Conservation (phyloP, 768 basidiomycete species). For the Calvatia gigantea region DNA sequence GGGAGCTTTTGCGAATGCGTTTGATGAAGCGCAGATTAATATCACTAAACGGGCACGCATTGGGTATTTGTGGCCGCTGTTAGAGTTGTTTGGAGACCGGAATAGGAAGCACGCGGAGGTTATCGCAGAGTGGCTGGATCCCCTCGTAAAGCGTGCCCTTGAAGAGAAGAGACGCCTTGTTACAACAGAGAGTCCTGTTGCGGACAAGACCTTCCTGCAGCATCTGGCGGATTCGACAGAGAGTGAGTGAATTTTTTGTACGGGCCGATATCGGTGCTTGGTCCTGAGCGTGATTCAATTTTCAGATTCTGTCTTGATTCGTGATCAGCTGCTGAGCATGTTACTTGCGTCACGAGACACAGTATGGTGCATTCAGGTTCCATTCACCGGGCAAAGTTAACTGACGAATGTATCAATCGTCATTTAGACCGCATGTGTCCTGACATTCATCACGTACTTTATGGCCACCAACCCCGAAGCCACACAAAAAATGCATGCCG, state of each 20-base stretch:
- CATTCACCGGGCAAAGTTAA: not conserved
- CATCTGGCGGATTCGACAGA: conserved; percentile 65
- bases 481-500: conserved; percentile 47
- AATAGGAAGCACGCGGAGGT: conserved; percentile 43
- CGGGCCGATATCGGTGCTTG: not conserved
- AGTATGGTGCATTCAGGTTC: conserved; percentile 31
- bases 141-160: conserved; percentile 53
- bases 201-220: conserved; percentile 62
- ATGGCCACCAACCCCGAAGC: conserved; percentile 64
- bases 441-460: conserved; percentile 71
- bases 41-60: conserved; percentile 46
- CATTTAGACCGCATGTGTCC: conserved; percentile 58
- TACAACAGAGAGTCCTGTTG: conserved; percentile 32
- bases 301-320: conserved; percentile 61
- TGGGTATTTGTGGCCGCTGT: conserved; percentile 58
- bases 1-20: conserved; percentile 59
- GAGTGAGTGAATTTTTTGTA: conserved; percentile 33
- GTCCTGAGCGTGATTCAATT: not conserved
- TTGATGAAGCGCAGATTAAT: conserved; percentile 53
- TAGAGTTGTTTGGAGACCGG: conserved; percentile 56
- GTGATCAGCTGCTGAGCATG: conserved; percentile 76
- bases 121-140: conserved; percentile 60
- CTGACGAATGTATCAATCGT: not conserved
- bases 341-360: conserved; percentile 79
- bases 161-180: conserved; percentile 37